Percentiles rank a stretch among this genome's conserved stretches.
These are phyloP conservation scores for Eutypa lata DNA, from an alignment of 2,329 filamentous ascomycete species.

Conservation along the genomic window DNA sequence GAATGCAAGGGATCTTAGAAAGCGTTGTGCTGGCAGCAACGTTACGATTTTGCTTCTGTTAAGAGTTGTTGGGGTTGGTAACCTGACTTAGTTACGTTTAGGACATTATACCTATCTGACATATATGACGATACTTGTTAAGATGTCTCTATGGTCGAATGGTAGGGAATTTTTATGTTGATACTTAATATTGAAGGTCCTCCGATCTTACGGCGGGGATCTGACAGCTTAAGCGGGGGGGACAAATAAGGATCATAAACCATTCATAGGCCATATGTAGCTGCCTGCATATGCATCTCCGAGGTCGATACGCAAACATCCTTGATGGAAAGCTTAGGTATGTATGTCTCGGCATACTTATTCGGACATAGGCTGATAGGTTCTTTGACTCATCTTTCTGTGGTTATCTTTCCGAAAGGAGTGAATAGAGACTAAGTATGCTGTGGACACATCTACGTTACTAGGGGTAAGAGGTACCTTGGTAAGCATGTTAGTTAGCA, in stretches of 20 bases:
- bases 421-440: neutral
- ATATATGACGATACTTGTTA: no score
- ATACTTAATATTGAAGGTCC: neutral
- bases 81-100: no score
- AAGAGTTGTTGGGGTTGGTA: neutral
- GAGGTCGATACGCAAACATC: neutral
- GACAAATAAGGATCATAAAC: neutral
- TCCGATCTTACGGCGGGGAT: neutral
- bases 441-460: no score
- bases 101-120: no score
- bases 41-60: neutral
- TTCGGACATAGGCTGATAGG: neutral
- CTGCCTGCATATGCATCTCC: neutral
- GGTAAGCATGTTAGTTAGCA: no score
- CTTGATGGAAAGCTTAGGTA: no score
- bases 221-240: neutral
- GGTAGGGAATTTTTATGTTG: no score
- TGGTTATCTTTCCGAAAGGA: neutral
- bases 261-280: neutral
- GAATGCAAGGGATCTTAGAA: no score
- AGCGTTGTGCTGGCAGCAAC: no score
- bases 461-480: no score
- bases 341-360: neutral
- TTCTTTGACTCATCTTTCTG: neutral
- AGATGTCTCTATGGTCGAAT: no score